These are phyloP conservation scores for Cyberlindnera xishuangbannaensis DNA, from an alignment of 805 yeast genomes.

Conservation along the genomic window DNA sequence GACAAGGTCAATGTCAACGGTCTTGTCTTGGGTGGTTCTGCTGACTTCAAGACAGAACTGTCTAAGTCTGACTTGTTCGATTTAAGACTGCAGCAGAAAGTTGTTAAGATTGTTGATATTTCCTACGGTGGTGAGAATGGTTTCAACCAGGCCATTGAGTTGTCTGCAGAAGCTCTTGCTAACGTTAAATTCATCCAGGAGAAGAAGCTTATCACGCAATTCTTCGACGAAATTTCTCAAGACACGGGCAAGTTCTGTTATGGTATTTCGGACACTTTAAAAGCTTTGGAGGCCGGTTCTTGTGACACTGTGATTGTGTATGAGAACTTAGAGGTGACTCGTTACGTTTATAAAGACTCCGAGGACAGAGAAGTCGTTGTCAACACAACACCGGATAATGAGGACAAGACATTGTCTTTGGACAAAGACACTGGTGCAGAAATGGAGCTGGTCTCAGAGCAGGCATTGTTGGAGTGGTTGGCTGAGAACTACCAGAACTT, in stretches of 20 bases:
- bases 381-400: conserved; percentile 65
- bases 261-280: conserved; percentile 93
- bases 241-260: conserved; percentile 97
- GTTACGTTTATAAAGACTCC: conserved; percentile 78
- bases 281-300: conserved; percentile 95
- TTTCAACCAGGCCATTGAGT: conserved; percentile 96
- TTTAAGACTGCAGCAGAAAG: conserved; percentile 77
- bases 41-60: conserved; percentile 96
- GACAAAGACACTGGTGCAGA: conserved; percentile 88
- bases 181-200: conserved; percentile 98
- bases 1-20: conserved; percentile 96
- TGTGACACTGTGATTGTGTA: conserved; percentile 88
- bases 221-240: conserved; percentile 96
- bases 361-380: conserved; percentile 75
- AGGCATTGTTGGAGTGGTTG: conserved; percentile 90
- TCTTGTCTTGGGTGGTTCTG: conserved; percentile 95
- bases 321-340: conserved; percentile 81
- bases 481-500: conserved; percentile 93
- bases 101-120: conserved; percentile 90
- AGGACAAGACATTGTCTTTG: conserved; percentile 67
- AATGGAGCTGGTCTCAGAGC: conserved; percentile 84
- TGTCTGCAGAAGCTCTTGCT: conserved; percentile 93
- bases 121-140: conserved; percentile 99
- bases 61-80: conserved; percentile 92
- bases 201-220: conserved; percentile 85